phyloP scores from a whole-genome alignment of 805 yeast genomes.

The Metschnikowia hibisci region DNA sequence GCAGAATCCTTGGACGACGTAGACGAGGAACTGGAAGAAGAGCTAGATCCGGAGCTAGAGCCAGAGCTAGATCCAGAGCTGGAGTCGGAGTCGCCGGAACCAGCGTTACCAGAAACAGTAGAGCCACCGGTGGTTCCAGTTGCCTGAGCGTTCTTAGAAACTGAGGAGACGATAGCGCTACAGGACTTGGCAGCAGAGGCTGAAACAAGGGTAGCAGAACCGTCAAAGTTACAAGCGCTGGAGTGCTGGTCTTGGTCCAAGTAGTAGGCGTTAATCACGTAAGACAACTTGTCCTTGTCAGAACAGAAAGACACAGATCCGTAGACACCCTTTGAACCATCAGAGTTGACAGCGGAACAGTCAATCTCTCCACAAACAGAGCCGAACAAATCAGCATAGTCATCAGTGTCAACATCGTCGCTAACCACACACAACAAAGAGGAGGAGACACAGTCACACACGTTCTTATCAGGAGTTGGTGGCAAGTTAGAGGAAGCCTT shows the following conservation, averaged over 20 bases:
- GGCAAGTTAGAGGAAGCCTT: constrained; percentile 65
- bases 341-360: constrained; percentile 58
- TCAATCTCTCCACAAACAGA: constrained; percentile 54
- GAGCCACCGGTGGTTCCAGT: constrained; percentile 12
- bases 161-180: constrained; percentile 21
- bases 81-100: constrained; percentile 17
- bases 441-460: constrained; percentile 60
- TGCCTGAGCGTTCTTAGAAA: constrained; percentile 16
- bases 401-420: constrained; percentile 48
- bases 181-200: constrained; percentile 28
- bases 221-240: constrained; percentile 19
- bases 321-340: constrained; percentile 64
- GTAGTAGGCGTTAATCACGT: constrained; percentile 62
- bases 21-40: constrained; percentile 23
- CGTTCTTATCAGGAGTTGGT: constrained; percentile 67
- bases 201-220: constrained; percentile 53
- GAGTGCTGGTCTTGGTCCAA: constrained; percentile 11
- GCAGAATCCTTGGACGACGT: constrained; percentile 17
- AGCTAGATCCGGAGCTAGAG: constrained; percentile 19
- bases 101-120: constrained; percentile 19
- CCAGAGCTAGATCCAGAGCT: constrained; percentile 21
- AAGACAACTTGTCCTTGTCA: constrained; percentile 60
- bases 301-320: constrained; percentile 75
- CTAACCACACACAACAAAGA: constrained; percentile 60
- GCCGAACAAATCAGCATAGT: constrained; percentile 58